A percentile compares a stretch with the other conserved stretches of the same genome.
Evolutionary conservation across 306 rosid genomes (phyloP).

Genomic region (Rosa rugosa): DNA sequence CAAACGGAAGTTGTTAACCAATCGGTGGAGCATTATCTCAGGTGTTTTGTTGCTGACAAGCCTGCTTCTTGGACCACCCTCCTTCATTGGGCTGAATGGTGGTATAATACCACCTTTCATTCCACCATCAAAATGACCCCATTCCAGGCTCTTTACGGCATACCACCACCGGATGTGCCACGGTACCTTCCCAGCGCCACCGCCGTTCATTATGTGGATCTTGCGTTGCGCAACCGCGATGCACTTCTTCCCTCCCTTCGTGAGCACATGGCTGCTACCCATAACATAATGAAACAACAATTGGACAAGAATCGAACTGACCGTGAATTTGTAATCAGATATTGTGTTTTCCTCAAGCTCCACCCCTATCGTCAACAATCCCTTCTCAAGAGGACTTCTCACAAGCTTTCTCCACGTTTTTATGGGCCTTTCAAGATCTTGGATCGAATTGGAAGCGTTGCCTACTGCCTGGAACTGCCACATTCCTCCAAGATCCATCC

Average conservation of each 20-base stretch:
- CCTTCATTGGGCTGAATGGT: too few relatives aligned
- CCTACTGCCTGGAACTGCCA: background rate
- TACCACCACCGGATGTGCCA: fast-evolving
- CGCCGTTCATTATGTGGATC: background rate
- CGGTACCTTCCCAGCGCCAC: background rate
- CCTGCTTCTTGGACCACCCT: too few relatives aligned
- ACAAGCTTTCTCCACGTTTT: background rate
- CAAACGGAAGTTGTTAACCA: too few relatives aligned
- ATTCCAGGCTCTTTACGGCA: too few relatives aligned
- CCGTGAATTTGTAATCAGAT: background rate
- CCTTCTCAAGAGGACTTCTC: background rate
- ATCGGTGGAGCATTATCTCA: too few relatives aligned
- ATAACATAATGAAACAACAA: background rate
- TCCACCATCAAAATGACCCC: too few relatives aligned
- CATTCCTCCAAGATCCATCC: background rate
- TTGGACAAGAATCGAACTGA: background rate
- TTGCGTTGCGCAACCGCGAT: background rate
- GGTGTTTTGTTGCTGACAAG: too few relatives aligned
- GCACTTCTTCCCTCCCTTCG: background rate
- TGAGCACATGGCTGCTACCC: background rate
- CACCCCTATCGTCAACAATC: background rate
- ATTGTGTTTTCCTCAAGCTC: background rate
- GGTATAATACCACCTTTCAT: too few relatives aligned
- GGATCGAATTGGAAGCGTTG: background rate
- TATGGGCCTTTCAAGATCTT: background rate